phyloP scores from a whole-genome alignment of 1,284 basidiomycete species.

The Tylopilus sp. region DNA sequence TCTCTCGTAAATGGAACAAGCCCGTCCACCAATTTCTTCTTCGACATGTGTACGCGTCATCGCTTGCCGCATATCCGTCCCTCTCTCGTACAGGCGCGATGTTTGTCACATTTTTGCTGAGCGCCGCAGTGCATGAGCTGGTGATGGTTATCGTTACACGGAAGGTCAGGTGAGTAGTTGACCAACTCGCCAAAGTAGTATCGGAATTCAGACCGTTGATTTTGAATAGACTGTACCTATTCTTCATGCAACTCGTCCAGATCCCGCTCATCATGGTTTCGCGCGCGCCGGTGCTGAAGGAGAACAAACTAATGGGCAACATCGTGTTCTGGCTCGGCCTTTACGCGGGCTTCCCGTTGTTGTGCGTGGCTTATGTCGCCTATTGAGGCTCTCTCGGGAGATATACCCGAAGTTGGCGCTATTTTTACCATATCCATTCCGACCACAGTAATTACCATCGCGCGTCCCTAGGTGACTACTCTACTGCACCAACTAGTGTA shows the following conservation, averaged over 20 bases:
- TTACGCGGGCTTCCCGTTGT: slow-evolving; percentile 87
- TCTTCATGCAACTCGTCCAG: slow-evolving; percentile 80
- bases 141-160: slow-evolving; percentile 96
- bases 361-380: slow-evolving; percentile 83
- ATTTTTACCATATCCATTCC: not conserved
- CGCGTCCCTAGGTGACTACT: no score
- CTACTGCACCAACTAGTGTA: no score
- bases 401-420: slow-evolving; percentile 38
- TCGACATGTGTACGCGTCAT: slow-evolving; percentile 90
- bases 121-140: slow-evolving; percentile 87
- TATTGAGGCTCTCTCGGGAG: slow-evolving; percentile 71
- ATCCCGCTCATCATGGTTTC: slow-evolving; percentile 87
- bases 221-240: slow-evolving; percentile 67
- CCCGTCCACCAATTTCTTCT: slow-evolving; percentile 90
- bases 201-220: not conserved
- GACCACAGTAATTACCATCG: not conserved
- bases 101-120: slow-evolving; percentile 88
- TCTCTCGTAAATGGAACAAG: slow-evolving; percentile 95
- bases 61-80: slow-evolving; percentile 69
- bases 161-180: slow-evolving; percentile 64
- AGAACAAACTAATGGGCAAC: slow-evolving; percentile 77
- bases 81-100: slow-evolving; percentile 78
- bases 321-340: slow-evolving; percentile 92
- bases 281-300: slow-evolving; percentile 70
- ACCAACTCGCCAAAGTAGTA: not conserved